Conservation (phyloP, 768 basidiomycete genomes). For the Tylopilus sp. region DNA sequence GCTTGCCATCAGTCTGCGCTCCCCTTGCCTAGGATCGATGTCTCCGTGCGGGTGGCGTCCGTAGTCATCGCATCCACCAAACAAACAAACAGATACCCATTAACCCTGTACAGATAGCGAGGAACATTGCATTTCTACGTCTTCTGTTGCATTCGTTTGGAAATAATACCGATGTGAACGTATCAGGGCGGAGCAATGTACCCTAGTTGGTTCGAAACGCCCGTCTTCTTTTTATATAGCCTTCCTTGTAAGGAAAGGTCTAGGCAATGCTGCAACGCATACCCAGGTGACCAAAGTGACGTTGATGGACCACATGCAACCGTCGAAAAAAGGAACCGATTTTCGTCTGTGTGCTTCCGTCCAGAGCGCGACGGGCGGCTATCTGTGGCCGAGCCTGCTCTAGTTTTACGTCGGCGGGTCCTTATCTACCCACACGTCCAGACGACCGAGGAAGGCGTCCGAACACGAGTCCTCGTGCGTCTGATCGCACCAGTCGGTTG, state of each 20-base stretch:
- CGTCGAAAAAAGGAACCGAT: background rate
- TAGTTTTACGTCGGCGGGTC: background rate
- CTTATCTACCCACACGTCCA: background rate
- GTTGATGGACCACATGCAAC: background rate
- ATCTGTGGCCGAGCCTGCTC: background rate
- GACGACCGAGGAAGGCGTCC: background rate
- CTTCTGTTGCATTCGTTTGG: slow-evolving; percentile 1
- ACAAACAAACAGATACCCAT: background rate
- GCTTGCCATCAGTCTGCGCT: background rate
- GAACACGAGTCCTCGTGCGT: no score
- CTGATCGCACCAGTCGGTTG: background rate
- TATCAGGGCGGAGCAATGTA: slow-evolving; percentile 10
- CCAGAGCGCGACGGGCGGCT: background rate
- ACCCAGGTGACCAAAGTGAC: background rate
- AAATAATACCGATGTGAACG: slow-evolving; percentile 15
- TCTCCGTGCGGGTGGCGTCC: background rate
- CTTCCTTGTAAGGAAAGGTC: background rate
- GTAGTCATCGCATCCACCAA: background rate
- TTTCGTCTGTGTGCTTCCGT: no score
- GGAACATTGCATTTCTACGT: background rate
- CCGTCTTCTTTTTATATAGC: background rate
- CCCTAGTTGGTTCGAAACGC: slow-evolving; percentile 2
- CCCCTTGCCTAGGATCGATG: no score
- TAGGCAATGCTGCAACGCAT: background rate
- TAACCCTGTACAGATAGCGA: background rate